Base-by-base conservation (phyloP, 2,329 filamentous ascomycete genomes). In the Dactylellina sp. region DNA sequence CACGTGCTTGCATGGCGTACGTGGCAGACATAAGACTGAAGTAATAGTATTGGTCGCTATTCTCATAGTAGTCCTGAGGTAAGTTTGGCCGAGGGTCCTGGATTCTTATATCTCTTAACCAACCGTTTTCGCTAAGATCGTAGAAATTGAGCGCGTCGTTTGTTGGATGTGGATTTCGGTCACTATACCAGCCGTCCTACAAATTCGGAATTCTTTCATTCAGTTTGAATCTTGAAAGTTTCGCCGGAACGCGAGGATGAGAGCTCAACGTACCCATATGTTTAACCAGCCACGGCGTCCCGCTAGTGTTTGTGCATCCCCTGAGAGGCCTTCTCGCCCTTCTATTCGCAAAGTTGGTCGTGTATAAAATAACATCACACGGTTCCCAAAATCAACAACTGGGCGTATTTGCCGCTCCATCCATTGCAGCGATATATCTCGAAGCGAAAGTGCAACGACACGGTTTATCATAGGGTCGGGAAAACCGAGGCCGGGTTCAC, bases 1-100 rank as follows among this genome's bases (percentile, higher is more conserved):
- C 60, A 18, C 59, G 59, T 14, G 60, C 60, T 39, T 14, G 12
- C 49, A 47, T 64, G 12, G 60, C 60, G 18, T 64, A 64, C 16
- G 60, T 25, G 16, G 60, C 60, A 4, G 60, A 64, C 60, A 64
- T 64, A 9, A 64, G 24, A n/a, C 49, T 64, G 25, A 64, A 64
- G 14, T 55, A 64, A 14, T 55, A 56, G 49, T 64, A 64, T 28
- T 64, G 60, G 12, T 55, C 49, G 16, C 49, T 64, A 14, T 7
- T 18, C 18, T 64, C 60, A 16, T 64, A 64, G 2, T 16, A 18
- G 9, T 24, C 24, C 7, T 55, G 60, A 11, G 60, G 60, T 39
- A 64, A 7, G 6, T 11, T 24, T 28, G 60, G 60, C 24, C 47
- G 9, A 11, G 49, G 49, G 12, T 64, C 37, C 3, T 22, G 22